Evolutionary conservation across 2,329 filamentous ascomycete species (phyloP).

Genomic region (Alternaria sp.): DNA sequence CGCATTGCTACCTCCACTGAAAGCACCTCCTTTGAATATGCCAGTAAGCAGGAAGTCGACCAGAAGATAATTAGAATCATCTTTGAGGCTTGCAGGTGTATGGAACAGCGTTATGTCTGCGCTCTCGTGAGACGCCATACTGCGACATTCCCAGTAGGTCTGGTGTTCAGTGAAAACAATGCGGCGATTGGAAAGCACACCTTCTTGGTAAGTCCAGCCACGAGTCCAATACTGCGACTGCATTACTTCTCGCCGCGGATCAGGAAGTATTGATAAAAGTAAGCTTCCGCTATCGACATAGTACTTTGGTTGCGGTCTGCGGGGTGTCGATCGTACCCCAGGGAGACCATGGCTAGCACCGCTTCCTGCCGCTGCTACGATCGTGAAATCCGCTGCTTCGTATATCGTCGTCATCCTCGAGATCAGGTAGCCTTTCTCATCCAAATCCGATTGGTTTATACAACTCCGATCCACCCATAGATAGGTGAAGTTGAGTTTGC

Average conservation of each 20-base stretch:
- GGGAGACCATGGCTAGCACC: constrained; percentile 18
- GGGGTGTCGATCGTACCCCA: constrained; percentile 8
- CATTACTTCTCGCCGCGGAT: constrained; percentile 11
- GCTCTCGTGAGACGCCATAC: constrained; percentile 17
- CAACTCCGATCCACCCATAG: constrained; percentile 22
- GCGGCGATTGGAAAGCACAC: constrained; percentile 15
- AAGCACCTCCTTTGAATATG: constrained; percentile 20
- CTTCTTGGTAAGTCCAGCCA: constrained; percentile 27
- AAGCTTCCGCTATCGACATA: constrained; percentile 12
- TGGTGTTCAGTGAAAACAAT: constrained; percentile 24
- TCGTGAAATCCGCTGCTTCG: constrained; percentile 17
- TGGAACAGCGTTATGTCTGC: constrained; percentile 7
- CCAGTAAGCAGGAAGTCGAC: constrained; percentile 20
- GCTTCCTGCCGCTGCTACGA: constrained; percentile 19
- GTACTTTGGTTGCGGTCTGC: constrained; percentile 18
- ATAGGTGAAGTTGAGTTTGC: constrained; percentile 7
- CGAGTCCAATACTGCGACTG: constrained; percentile 12
- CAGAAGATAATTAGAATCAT: constrained; percentile 1
- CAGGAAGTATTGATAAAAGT: constrained; percentile 17
- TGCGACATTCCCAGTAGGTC: constrained; percentile 18
- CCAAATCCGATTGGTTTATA: constrained; percentile 15
- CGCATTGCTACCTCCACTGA: constrained; percentile 13
- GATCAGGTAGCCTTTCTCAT: constrained; percentile 13
- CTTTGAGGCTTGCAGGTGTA: not conserved
- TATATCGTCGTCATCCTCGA: constrained; percentile 25